A percentile compares a stretch with the other conserved stretches of the same genome.
These are phyloP conservation scores for Coffea eugenioides DNA, from an alignment of 257 asterid genomes.

Conservation along the genomic window DNA sequence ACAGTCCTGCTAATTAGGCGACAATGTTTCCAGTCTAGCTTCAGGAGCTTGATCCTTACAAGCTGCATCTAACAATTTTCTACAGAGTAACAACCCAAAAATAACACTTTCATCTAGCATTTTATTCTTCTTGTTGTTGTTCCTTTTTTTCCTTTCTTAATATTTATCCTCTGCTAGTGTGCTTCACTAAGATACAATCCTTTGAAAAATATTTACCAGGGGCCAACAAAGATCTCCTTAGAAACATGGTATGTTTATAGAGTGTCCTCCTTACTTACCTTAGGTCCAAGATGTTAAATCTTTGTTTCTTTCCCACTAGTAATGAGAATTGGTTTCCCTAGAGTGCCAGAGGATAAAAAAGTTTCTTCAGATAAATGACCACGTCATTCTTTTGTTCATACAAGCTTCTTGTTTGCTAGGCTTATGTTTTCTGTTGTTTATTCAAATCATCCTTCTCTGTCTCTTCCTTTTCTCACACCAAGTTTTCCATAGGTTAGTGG, in stretches of 20 bases:
- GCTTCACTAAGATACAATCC: no score
- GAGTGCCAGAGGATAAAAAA: not conserved
- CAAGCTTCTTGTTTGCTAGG: not conserved
- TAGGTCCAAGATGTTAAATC: no score
- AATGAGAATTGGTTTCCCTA: not conserved
- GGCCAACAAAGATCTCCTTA: not conserved
- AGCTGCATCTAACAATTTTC: no score
- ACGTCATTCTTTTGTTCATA: not conserved
- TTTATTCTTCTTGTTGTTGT: no score
- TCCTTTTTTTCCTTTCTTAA: no score
- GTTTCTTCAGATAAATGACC: not conserved
- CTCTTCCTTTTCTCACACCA: constrained; percentile 6
- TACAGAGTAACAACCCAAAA: not conserved
- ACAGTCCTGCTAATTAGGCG: no score
- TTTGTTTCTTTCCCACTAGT: not conserved
- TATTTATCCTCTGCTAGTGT: no score
- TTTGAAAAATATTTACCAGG: not conserved
- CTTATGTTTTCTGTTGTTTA: not conserved
- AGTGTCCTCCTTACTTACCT: no score
- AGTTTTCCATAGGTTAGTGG: constrained; percentile 67
- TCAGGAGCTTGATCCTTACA: no score
- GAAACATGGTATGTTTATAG: not conserved
- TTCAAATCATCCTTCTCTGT: not conserved
- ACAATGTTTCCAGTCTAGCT: no score
- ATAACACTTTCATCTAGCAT: no score